Evolutionary conservation across 768 basidiomycete genomes (phyloP).

Genomic region (Suillus paluster): DNA sequence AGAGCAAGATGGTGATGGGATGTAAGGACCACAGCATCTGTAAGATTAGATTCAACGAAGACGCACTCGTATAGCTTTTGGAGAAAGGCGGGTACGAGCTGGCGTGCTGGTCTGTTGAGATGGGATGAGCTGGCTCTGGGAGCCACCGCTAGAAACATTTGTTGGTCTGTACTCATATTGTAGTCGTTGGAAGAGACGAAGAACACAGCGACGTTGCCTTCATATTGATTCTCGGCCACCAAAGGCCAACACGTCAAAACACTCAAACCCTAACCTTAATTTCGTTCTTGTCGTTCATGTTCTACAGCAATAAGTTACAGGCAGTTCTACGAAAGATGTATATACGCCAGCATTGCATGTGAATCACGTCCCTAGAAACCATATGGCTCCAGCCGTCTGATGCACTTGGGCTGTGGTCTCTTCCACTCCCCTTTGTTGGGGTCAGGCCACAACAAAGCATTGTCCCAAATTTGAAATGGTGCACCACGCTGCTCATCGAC

Average conservation of each 20-base stretch:
- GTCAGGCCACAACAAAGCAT: background rate
- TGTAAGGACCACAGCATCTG: constrained; percentile 13
- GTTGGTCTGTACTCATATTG: constrained; percentile 54
- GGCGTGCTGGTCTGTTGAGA: constrained; percentile 50
- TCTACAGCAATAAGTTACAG: no score
- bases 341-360: background rate
- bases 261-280: background rate
- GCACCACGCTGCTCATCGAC: background rate
- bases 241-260: constrained; percentile 5
- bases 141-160: constrained; percentile 59
- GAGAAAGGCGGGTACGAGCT: constrained; percentile 79
- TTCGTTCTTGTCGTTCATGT: no score
- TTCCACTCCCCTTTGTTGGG: constrained; percentile 20
- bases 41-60: constrained; percentile 18
- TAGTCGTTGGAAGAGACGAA: background rate
- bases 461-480: background rate
- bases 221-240: constrained; percentile 2
- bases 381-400: constrained; percentile 19
- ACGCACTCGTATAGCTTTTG: constrained; percentile 92
- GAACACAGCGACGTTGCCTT: background rate
- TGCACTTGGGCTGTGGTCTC: constrained; percentile 29
- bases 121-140: constrained; percentile 43
- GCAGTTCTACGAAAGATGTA: background rate
- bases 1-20: constrained; percentile 12
- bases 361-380: background rate